phyloP scores from a whole-genome alignment of 495 filamentous ascomycete genomes.

The Penicillium paradoxum region DNA sequence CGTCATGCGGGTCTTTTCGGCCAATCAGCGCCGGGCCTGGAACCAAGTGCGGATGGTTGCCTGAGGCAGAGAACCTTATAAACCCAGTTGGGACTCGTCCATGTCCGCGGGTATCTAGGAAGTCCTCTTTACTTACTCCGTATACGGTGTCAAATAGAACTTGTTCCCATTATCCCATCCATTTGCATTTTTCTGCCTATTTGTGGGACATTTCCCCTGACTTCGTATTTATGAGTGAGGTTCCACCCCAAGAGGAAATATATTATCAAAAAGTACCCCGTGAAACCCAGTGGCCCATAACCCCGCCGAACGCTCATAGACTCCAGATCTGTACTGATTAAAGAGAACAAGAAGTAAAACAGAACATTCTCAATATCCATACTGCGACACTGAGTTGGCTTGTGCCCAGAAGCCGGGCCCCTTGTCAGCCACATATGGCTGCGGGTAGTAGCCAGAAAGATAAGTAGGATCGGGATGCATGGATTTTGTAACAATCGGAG shows the following conservation, averaged over 20 bases:
- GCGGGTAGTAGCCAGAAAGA: conserved; percentile 14
- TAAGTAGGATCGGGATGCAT: conserved; percentile 9
- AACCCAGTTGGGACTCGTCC: not conserved
- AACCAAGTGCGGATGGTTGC: not conserved
- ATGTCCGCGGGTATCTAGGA: too few species aligned
- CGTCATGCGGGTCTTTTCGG: not conserved
- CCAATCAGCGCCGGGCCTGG: not conserved
- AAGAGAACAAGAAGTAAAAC: not conserved
- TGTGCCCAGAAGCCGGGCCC: conserved; percentile 15
- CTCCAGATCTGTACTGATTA: not conserved
- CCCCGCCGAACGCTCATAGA: conserved; percentile 1
- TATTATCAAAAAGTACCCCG: not conserved
- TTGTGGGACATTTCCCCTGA: not conserved
- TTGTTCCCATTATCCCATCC: not conserved
- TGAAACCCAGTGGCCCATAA: not conserved
- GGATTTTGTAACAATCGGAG: conserved; percentile 4
- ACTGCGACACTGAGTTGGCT: conserved; percentile 10
- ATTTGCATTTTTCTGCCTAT: not conserved
- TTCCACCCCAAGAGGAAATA: not conserved
- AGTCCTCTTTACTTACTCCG: too few species aligned
- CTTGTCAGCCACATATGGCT: conserved; percentile 14
- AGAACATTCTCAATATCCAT: conserved; percentile 14
- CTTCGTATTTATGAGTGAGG: not conserved
- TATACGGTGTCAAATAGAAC: not conserved
- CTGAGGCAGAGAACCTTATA: conserved; percentile 3